Evolutionary conservation across 306 rosid genomes (phyloP).

Genomic region (Castanea sativa): DNA sequence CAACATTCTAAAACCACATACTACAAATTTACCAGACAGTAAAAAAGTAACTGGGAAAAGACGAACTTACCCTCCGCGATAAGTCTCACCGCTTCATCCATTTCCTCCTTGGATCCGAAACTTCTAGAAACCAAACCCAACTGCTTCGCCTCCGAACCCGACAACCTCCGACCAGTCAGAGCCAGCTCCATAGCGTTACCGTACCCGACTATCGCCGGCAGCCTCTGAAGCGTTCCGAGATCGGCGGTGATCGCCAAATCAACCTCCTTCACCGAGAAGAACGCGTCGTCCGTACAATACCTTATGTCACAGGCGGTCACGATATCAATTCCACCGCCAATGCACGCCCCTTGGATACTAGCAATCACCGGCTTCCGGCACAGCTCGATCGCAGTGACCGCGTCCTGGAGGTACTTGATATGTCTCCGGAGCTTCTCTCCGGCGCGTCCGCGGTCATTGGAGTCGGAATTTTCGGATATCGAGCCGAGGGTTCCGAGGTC

Average conservation of each 20-base stretch:
- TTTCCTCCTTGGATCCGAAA: constrained; percentile 44
- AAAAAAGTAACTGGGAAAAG: neutral
- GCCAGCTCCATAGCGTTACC: constrained; percentile 82
- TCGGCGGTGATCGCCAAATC: constrained; percentile 84
- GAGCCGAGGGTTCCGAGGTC: constrained; percentile 45
- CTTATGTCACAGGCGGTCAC: constrained; percentile 82
- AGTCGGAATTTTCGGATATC: neutral
- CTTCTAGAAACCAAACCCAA: constrained; percentile 61
- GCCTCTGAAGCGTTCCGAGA: constrained; percentile 80
- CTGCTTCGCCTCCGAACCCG: constrained; percentile 71
- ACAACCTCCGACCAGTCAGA: constrained; percentile 69
- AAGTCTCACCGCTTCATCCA: constrained; percentile 41
- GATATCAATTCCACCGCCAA: constrained; percentile 78
- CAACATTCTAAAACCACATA: neutral
- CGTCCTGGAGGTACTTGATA: constrained; percentile 61
- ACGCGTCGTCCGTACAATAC: constrained; percentile 66
- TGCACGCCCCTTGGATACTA: constrained; percentile 70
- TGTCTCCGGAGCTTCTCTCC: constrained; percentile 65
- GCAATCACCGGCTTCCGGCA: constrained; percentile 91
- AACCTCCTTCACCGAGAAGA: constrained; percentile 84
- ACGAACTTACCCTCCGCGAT: constrained; percentile 50
- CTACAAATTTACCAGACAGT: neutral
- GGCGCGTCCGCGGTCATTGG: constrained; percentile 44
- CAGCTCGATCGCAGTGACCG: constrained; percentile 68
- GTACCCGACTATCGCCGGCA: constrained; percentile 70